phyloP scores from a whole-genome alignment of 108 stramenopile species.

The Pseudonitzschia multiseries region DNA sequence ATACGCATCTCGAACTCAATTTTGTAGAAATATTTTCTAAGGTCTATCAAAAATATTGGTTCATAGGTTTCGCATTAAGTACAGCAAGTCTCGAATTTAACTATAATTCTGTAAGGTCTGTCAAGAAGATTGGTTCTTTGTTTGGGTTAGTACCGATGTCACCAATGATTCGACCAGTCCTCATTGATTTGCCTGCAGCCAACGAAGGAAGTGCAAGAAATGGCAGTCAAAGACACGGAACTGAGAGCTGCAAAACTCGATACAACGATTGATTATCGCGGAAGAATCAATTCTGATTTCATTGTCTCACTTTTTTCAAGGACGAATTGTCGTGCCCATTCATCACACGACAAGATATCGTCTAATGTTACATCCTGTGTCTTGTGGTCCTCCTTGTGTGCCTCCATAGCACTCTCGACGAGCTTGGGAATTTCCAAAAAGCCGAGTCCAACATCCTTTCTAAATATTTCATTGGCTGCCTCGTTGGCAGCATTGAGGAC shows the following conservation, averaged over 20 bases:
- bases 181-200: neutral
- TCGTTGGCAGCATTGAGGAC: conserved; percentile 96
- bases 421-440: conserved; percentile 92
- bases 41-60: no score
- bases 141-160: conserved; percentile 7
- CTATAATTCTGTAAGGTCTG: conserved; percentile 3
- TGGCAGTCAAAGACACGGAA: neutral
- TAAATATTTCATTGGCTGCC: conserved; percentile 94
- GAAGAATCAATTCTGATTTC: conserved; percentile 21
- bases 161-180: conserved; percentile 6
- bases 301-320: conserved; percentile 46
- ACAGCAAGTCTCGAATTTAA: no score
- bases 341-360: conserved; percentile 92
- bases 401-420: conserved; percentile 93
- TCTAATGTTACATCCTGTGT: conserved; percentile 77
- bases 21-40: no score
- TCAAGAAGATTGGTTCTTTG: conserved; percentile 1
- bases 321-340: conserved; percentile 86
- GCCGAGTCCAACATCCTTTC: conserved; percentile 84
- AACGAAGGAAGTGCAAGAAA: neutral
- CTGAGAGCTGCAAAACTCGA: conserved; percentile 2
- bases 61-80: no score
- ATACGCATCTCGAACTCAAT: no score
- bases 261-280: neutral
- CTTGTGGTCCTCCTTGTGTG: conserved; percentile 90